These are phyloP conservation scores for Aspergillus incahuasiensis DNA, from an alignment of 495 filamentous ascomycete species.

Conservation along the genomic window DNA sequence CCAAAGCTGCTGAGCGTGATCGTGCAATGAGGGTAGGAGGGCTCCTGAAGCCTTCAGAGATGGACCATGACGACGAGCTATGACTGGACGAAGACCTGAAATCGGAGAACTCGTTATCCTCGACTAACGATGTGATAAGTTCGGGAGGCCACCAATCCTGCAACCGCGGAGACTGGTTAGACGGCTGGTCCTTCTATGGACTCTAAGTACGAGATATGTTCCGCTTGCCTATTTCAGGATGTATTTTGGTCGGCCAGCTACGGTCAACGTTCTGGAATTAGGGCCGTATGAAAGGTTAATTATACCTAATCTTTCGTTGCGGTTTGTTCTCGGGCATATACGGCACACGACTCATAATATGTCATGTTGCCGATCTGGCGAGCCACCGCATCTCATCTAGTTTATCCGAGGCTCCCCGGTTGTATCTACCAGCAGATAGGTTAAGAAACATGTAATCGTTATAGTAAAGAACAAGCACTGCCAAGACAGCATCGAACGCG, in stretches of 20 bases:
- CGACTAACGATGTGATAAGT: constrained; percentile 12
- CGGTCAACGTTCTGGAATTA: constrained; percentile 7
- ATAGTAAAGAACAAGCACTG: background rate
- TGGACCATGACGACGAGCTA: constrained; percentile 87
- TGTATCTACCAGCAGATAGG: constrained; percentile 3
- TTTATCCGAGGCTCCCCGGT: background rate
- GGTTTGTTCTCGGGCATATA: background rate
- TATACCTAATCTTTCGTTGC: constrained; percentile 2
- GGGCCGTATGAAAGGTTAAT: constrained; percentile 5
- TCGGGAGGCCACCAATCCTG: constrained; percentile 5
- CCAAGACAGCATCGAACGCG: background rate
- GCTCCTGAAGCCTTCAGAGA: constrained; percentile 85
- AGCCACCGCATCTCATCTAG: background rate
- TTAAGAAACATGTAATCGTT: background rate
- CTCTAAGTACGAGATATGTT: constrained; percentile 19
- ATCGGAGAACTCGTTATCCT: constrained; percentile 42
- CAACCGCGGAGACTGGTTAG: constrained; percentile 25
- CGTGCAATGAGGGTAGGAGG: constrained; percentile 89
- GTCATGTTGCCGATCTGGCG: background rate
- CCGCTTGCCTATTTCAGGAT: constrained; percentile 12
- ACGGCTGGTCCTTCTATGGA: constrained; percentile 41
- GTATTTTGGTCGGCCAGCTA: constrained; percentile 12
- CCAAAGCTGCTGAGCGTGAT: constrained; percentile 75
- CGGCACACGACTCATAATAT: background rate
- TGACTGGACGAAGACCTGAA: constrained; percentile 72